Evolutionary conservation across 495 filamentous ascomycete genomes (phyloP).

Genomic region (Usnea hakonensis): DNA sequence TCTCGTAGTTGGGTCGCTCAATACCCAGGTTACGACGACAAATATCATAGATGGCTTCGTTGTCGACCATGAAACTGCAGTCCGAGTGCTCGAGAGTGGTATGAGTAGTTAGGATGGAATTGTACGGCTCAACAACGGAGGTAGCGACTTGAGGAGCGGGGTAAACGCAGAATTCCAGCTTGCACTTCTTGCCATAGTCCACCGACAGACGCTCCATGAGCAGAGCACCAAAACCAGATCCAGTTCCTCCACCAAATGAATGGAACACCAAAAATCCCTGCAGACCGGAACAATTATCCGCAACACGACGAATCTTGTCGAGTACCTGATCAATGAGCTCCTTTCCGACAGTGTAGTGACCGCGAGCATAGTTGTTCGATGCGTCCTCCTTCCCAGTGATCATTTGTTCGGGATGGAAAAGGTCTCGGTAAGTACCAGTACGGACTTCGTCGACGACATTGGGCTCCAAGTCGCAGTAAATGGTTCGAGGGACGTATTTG

Average conservation of each 20-base stretch:
- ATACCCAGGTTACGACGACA: constrained; percentile 95
- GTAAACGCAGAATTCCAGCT: constrained; percentile 99
- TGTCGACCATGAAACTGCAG: constrained; percentile 99
- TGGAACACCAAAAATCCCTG: constrained; percentile 99
- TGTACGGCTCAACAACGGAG: constrained; percentile 98
- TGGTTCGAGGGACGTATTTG: constrained; percentile 97
- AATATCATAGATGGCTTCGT: constrained; percentile 99
- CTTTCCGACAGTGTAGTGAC: constrained; percentile 98
- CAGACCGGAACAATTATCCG: constrained; percentile 93
- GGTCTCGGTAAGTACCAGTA: constrained; percentile 87
- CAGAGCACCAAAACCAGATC: constrained; percentile 95
- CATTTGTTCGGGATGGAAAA: constrained; percentile 99
- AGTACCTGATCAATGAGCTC: constrained; percentile 96
- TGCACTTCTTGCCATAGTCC: constrained; percentile 99
- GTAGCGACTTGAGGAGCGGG: constrained; percentile 94
- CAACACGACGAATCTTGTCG: constrained; percentile 91
- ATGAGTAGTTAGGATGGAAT: constrained; percentile 97
- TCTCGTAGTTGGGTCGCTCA: constrained; percentile 93
- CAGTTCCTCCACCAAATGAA: constrained; percentile 98
- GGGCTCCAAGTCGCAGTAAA: constrained; percentile 99
- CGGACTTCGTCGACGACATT: constrained; percentile 99
- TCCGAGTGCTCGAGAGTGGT: constrained; percentile 98
- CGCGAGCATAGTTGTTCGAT: constrained; percentile 98
- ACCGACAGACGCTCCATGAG: constrained; percentile 96
- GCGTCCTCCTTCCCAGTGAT: constrained; percentile 99